These are phyloP conservation scores for Puccinia brachypodii DNA, from an alignment of 1,284 basidiomycete genomes.

Conservation along the genomic window DNA sequence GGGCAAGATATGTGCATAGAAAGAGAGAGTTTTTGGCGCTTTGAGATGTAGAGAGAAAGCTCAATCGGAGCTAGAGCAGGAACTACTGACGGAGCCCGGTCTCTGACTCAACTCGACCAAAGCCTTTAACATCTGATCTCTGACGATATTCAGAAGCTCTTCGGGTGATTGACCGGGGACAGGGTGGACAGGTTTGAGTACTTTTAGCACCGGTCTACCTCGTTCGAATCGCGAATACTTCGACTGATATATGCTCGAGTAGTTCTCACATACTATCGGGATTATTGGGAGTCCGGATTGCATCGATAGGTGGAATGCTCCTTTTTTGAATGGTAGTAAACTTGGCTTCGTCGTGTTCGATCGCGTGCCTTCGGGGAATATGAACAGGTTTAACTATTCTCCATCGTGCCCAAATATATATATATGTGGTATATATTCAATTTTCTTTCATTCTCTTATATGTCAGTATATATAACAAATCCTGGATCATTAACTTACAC, in stretches of 20 bases:
- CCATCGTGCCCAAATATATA: background rate
- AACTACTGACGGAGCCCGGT: slow-evolving; percentile 9
- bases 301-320: slow-evolving; percentile 93
- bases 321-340: slow-evolving; percentile 92
- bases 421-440: background rate
- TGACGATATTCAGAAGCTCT: slow-evolving; percentile 9
- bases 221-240: slow-evolving; percentile 65
- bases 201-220: slow-evolving; percentile 76
- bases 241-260: slow-evolving; percentile 52
- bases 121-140: slow-evolving; percentile 20
- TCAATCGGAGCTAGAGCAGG: background rate
- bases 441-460: too few species aligned
- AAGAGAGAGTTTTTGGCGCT: too few species aligned
- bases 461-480: too few species aligned
- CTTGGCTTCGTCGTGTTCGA: slow-evolving; percentile 67
- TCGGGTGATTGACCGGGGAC: slow-evolving; percentile 7
- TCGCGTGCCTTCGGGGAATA: slow-evolving; percentile 91
- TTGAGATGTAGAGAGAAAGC: background rate
- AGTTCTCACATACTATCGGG: slow-evolving; percentile 87
- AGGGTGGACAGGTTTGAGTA: slow-evolving; percentile 24
- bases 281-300: slow-evolving; percentile 67
- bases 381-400: slow-evolving; percentile 72
- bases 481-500: slow-evolving; percentile 58
- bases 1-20: background rate
- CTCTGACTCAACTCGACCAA: slow-evolving; percentile 38